Base-by-base conservation (phyloP, 2,329 filamentous ascomycete genomes). In the Arthroderma uncinatum region DNA sequence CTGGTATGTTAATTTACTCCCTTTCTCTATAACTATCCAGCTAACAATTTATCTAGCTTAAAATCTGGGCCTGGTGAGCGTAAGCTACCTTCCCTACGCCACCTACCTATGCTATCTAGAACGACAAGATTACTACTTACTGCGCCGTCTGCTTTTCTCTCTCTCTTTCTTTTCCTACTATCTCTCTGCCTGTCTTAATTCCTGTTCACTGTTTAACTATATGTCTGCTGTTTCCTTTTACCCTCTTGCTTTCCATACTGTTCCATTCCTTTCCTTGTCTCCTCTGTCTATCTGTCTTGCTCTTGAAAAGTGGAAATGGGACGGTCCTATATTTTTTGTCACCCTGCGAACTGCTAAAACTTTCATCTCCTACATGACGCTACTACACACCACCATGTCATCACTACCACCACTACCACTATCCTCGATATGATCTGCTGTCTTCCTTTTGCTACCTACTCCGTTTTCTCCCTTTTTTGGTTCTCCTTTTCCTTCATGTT, bases 51-150 rank as follows among this genome's bases (percentile, higher is more conserved):
- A 23, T 28, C 68, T 62, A 91, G 87, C 85, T 92, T 73, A 91
- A 90, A 82, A 84, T 92, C 72, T 92, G 87, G 87, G 87, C 87
- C 62, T 89, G 86, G 77, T 88, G 85, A 65, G 65, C n/a, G 12
- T 23, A 14, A 39, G n/a, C 7, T 25, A 30, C 36, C 33, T 23
- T 40, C 34, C 21, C 30, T 19, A 30, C 28, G 28, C 9, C 25
- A 34, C 39, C 39, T 16, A 34, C 19, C n/a, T 19, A 12, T n/a
- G 14, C 39, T 16, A 47, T 47, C 25, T 47, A 14, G 5, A 5
- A 8, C n/a, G 7, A 23, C 34, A 30, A 12, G 9, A 12, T 14
- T 5, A 16, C 6, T 16, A 14, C 42, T 25, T 37, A 34, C 28
- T 44, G 19, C 36, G 37, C 56, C 8, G 10, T 52, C 16, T 34